Conservation (phyloP, 306 rosid species). For the Myrica gale region DNA sequence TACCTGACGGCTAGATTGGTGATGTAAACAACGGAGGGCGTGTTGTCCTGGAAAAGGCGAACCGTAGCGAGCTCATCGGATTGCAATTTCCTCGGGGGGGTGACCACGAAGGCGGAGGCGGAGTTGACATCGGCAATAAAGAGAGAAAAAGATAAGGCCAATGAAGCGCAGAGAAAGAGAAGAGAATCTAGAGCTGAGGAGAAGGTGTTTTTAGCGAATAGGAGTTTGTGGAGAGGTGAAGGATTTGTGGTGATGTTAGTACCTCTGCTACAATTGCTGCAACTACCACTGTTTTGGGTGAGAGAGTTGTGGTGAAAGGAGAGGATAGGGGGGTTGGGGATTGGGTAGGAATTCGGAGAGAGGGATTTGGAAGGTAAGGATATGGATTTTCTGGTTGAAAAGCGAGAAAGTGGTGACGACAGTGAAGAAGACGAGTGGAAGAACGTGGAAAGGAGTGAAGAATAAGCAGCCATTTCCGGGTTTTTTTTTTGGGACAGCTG, state of each 20-base stretch:
- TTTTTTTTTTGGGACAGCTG: conserved; percentile 23
- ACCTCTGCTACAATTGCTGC: background rate
- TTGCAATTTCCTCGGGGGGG: conserved; percentile 68
- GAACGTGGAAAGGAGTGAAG: conserved; percentile 60
- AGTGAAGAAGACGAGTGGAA: conserved; percentile 35
- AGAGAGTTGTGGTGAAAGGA: conserved; percentile 24
- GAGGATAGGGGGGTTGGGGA: conserved; percentile 19
- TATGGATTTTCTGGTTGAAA: conserved; percentile 34
- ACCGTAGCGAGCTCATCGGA: conserved; percentile 96
- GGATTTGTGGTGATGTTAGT: background rate
- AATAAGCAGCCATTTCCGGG: conserved; percentile 48
- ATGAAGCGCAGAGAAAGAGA: conserved; percentile 61
- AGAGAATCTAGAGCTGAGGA: conserved; percentile 42
- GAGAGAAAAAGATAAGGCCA: conserved; percentile 66
- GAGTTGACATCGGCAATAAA: conserved; percentile 58
- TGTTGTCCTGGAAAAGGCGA: conserved; percentile 84
- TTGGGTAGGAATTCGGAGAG: conserved; percentile 10
- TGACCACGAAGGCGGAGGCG: conserved; percentile 78
- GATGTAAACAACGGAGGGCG: conserved; percentile 91
- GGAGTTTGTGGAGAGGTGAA: conserved; percentile 10
- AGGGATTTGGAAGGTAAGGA: conserved; percentile 37
- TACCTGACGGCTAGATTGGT: conserved; percentile 88
- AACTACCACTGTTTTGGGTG: background rate
- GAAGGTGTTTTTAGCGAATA: conserved; percentile 4
- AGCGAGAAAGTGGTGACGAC: conserved; percentile 37